Evolutionary conservation across 2,329 filamentous ascomycete genomes (phyloP).

Genomic region (Macrophomina pseudophaseolina): DNA sequence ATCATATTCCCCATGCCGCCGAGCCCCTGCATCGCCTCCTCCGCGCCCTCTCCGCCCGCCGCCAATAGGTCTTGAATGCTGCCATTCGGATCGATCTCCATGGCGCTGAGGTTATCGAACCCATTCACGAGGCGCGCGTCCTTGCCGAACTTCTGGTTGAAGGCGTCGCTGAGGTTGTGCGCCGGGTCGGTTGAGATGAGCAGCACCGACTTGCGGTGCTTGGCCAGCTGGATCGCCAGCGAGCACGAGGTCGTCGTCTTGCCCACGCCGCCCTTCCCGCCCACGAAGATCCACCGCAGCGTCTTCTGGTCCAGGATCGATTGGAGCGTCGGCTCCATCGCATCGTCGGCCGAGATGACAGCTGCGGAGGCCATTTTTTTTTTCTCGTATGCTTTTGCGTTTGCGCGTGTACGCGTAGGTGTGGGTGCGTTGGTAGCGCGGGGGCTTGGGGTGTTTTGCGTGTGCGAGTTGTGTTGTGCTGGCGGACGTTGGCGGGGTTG

Average conservation of each 20-base stretch:
- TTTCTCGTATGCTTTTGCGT: not conserved
- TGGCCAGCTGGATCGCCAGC: constrained; percentile 95
- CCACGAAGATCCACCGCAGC: constrained; percentile 98
- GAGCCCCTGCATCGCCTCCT: constrained; percentile 72
- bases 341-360: constrained; percentile 61
- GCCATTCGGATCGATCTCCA: constrained; percentile 99
- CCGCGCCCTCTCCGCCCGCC: constrained; percentile 72
- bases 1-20: constrained; percentile 89
- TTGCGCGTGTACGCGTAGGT: not conserved
- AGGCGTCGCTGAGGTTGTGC: constrained; percentile 97
- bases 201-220: constrained; percentile 90
- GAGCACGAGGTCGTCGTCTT: constrained; percentile 99
- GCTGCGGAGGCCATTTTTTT: constrained; percentile 43
- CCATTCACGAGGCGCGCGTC: constrained; percentile 91
- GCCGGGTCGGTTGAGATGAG: constrained; percentile 98
- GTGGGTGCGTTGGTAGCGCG: not conserved
- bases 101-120: constrained; percentile 91
- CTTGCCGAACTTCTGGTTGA: constrained; percentile 99
- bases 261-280: constrained; percentile 96
- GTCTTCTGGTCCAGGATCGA: constrained; percentile 93
- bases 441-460: not conserved
- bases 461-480: not conserved
- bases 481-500: not conserved
- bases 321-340: constrained; percentile 90
- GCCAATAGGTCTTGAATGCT: constrained; percentile 94